phyloP scores from a whole-genome alignment of 2,329 filamentous ascomycete species.

The Blastomyces silverae region DNA sequence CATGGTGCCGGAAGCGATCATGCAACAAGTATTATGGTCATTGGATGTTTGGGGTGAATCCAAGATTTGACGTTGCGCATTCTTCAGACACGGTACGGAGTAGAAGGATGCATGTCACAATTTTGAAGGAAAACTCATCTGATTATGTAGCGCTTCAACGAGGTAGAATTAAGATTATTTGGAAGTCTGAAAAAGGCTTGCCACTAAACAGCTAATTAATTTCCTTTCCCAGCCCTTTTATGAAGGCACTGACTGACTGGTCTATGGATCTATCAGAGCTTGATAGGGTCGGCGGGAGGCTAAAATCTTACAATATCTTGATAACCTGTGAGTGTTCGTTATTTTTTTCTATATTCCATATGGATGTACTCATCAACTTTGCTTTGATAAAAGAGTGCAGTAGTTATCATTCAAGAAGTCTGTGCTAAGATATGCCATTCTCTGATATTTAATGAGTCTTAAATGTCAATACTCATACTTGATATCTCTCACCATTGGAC shows the following conservation, averaged over 20 bases:
- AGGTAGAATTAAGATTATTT: background rate
- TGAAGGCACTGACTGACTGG: too few species aligned
- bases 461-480: too few species aligned
- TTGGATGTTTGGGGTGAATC: background rate
- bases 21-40: too few species aligned
- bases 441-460: background rate
- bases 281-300: background rate
- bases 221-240: too few species aligned
- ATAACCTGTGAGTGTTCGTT: too few species aligned
- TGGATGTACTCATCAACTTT: too few species aligned
- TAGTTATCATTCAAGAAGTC: background rate
- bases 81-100: background rate
- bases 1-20: background rate
- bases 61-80: background rate
- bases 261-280: background rate
- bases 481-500: too few species aligned
- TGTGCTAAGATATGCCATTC: background rate
- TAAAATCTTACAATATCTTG: background rate
- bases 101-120: background rate
- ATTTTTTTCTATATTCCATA: too few species aligned
- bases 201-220: too few species aligned
- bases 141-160: background rate
- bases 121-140: background rate
- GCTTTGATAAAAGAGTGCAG: background rate
- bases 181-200: background rate